phyloP scores from a whole-genome alignment of 2,329 filamentous ascomycete genomes.

The Hypomyces perniciosus region DNA sequence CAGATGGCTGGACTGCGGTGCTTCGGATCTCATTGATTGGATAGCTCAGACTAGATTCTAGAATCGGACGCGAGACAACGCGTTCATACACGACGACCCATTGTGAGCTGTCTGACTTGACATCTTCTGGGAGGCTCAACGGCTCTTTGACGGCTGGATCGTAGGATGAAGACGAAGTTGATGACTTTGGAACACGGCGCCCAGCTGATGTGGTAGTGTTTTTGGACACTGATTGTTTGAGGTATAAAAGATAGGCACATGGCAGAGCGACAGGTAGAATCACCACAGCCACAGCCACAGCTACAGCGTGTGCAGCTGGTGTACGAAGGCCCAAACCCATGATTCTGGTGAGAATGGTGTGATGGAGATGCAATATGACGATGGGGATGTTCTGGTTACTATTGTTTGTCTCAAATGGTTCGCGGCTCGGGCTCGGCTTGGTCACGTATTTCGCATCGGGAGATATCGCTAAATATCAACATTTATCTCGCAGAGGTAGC shows the following conservation, averaged over 20 bases:
- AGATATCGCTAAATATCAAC: too few relatives aligned
- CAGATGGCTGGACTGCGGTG: conserved; percentile 10
- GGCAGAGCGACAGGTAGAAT: conserved; percentile 12
- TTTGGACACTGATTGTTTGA: conserved; percentile 9
- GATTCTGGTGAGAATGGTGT: too few relatives aligned
- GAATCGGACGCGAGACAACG: conserved; percentile 20
- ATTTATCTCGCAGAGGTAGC: too few relatives aligned
- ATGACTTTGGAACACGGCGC: not conserved
- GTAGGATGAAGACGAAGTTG: not conserved
- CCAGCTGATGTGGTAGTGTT: conserved; percentile 11
- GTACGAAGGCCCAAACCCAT: not conserved
- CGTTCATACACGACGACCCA: conserved; percentile 26
- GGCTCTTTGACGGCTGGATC: conserved; percentile 2
- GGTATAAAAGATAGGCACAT: conserved; percentile 13
- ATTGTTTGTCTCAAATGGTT: too few relatives aligned
- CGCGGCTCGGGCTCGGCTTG: too few relatives aligned
- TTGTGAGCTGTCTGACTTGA: conserved; percentile 14
- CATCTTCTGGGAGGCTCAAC: conserved; percentile 17
- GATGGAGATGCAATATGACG: too few relatives aligned
- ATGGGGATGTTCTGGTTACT: too few relatives aligned
- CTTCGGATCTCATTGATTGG: not conserved
- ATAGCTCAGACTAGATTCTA: conserved; percentile 9
- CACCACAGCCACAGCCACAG: conserved; percentile 1
- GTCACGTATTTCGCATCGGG: too few relatives aligned
- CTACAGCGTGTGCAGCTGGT: not conserved